Percentiles rank a stretch among this genome's conserved stretches.
phyloP scores from a whole-genome alignment of 257 asterid genomes.

The Avicennia marina region DNA sequence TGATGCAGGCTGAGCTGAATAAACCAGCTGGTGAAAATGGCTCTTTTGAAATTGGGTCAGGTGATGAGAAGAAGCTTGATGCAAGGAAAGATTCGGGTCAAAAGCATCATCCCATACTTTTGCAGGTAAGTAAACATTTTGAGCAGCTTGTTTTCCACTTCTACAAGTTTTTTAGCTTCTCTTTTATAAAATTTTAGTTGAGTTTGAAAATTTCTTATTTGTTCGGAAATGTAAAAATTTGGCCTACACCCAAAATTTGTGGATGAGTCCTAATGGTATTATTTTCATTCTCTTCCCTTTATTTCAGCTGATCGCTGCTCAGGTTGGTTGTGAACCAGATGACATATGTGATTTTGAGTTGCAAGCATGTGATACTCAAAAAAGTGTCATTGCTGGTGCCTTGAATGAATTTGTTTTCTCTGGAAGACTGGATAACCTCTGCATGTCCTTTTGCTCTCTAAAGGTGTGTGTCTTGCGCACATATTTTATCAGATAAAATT shows the following conservation, averaged over 20 bases:
- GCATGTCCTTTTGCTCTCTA: slow-evolving; percentile 94
- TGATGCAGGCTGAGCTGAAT: slow-evolving; percentile 69
- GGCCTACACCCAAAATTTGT: no score
- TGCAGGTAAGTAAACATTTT: slow-evolving; percentile 63
- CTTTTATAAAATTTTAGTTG: neutral
- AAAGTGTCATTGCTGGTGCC: slow-evolving; percentile 85
- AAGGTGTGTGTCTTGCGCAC: slow-evolving; percentile 41
- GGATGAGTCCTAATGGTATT: neutral
- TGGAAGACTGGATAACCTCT: slow-evolving; percentile 92
- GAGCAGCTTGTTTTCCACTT: neutral
- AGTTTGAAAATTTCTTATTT: neutral
- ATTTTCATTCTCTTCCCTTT: slow-evolving; percentile 6
- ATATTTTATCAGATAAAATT: no score
- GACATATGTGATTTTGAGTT: slow-evolving; percentile 91
- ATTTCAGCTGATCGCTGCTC: slow-evolving; percentile 66
- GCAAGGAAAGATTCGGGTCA: slow-evolving; percentile 26
- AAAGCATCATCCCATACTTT: slow-evolving; percentile 79
- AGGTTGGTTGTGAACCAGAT: slow-evolving; percentile 73
- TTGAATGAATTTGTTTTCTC: slow-evolving; percentile 88
- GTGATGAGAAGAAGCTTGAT: slow-evolving; percentile 32
- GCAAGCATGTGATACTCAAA: slow-evolving; percentile 95
- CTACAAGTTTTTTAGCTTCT: neutral
- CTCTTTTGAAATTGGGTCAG: slow-evolving; percentile 35
- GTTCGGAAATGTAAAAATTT: no score
- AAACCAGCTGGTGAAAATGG: slow-evolving; percentile 50